phyloP scores from a whole-genome alignment of 1,284 basidiomycete species.

The Gomphus sp. region DNA sequence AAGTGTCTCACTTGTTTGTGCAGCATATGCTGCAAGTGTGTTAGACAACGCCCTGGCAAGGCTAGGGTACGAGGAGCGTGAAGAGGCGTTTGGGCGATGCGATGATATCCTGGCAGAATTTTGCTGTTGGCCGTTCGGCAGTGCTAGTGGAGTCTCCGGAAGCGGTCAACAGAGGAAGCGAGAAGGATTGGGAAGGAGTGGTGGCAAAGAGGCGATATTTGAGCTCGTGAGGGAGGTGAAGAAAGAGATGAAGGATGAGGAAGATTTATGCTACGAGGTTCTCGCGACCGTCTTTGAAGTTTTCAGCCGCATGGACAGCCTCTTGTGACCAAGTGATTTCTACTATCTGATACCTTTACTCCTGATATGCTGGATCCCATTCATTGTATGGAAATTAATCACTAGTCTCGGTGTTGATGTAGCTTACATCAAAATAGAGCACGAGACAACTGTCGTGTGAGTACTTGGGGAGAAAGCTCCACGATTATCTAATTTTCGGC shows the following conservation, averaged over 20 bases:
- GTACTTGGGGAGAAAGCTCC: too few species aligned
- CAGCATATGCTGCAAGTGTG: conserved; percentile 90
- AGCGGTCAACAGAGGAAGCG: conserved; percentile 24
- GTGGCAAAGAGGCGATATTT: conserved; percentile 61
- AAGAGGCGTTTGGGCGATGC: conserved; percentile 83
- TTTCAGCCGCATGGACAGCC: conserved; percentile 78
- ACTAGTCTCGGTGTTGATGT: background rate
- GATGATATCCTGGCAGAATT: conserved; percentile 91
- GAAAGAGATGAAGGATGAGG: conserved; percentile 51
- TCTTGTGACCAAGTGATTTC: conserved; percentile 28
- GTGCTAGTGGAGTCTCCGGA: conserved; percentile 16
- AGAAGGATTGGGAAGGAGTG: conserved; percentile 41
- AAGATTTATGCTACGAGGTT: conserved; percentile 82
- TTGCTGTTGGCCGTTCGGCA: conserved; percentile 81
- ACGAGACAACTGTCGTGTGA: too few species aligned
- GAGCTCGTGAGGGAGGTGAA: conserved; percentile 75
- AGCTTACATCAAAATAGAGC: background rate
- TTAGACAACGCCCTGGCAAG: conserved; percentile 86
- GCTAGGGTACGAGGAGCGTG: conserved; percentile 83
- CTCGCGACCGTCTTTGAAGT: conserved; percentile 88
- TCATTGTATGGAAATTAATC: background rate
- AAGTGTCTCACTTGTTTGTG: conserved; percentile 79
- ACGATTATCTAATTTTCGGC: too few species aligned
- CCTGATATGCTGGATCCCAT: background rate
- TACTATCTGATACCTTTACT: background rate